Evolutionary conservation across 495 filamentous ascomycete species (phyloP), one percentile per base, ranked within the genome.

Genomic region (Penicillium cataractarum): DNA sequence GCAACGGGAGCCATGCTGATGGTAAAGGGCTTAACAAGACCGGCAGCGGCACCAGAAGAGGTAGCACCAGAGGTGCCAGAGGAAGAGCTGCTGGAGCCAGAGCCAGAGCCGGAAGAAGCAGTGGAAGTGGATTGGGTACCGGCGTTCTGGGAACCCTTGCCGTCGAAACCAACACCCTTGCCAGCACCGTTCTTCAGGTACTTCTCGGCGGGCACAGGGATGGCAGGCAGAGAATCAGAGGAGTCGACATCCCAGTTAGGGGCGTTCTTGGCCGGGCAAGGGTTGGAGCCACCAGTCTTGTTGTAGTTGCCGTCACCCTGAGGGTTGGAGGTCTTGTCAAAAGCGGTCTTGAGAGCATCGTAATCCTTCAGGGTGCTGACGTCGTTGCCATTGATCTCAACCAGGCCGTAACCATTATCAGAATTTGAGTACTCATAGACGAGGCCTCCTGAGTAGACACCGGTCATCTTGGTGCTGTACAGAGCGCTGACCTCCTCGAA

Each of bases 381-480:
- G 44, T 78, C 75, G 58, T 74, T 74, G 65, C 86, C 84, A 59
- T 76, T 71, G 71, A 99, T 84, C 51, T 84, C 74, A 67, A 90
- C 91, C 49, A 98, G 86, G 60, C 94, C 94, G 78, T 87, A 97
- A 27, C 80, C 66, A 80, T 85, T 90, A 37, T 78, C 77, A 72
- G 94, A 93, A 76, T 93, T 76, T 60, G 89, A 88, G 80, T 97
- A 98, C 76, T 98, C 94, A 79, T 97, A 98, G 72, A 97, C 90
- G 46, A 98, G 87, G 69, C 94, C 94, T 65, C 95, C 94, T 58
- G 94, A 97, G 84, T 96, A 98, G 62, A 97, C 95, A 53, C 75
- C 62, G 5, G 91, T 94, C 95, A 98, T 99, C 60, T 96, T 71
- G 21, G 76, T 78, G 74, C 82, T 86, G 86, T 97, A 97, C 50